These are phyloP conservation scores for Thermochaetoides dissita DNA, from an alignment of 2,329 filamentous ascomycete genomes.

Conservation along the genomic window DNA sequence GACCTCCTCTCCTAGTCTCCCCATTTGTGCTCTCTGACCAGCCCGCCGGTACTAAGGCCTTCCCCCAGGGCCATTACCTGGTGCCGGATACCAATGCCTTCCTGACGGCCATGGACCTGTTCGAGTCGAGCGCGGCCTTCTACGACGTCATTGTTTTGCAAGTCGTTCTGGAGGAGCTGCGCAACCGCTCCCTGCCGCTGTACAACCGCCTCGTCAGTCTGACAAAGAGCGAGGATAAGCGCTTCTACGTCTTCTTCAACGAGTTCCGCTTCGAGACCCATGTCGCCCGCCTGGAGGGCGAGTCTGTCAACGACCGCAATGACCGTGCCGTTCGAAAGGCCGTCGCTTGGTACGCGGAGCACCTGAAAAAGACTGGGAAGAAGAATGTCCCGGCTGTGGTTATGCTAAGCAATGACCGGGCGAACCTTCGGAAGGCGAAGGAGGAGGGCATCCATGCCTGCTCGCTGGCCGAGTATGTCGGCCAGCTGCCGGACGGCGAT, in stretches of 20 bases:
- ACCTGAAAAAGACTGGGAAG: constrained; percentile 53
- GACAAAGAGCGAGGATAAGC: constrained; percentile 90
- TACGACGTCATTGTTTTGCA: constrained; percentile 96
- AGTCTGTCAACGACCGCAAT: constrained; percentile 92
- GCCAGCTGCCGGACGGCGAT: constrained; percentile 68
- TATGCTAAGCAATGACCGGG: constrained; percentile 87
- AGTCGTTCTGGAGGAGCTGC: constrained; percentile 89
- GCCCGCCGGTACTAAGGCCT: constrained; percentile 69
- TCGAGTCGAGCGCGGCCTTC: constrained; percentile 82
- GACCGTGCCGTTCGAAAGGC: constrained; percentile 80
- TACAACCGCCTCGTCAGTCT: constrained; percentile 87
- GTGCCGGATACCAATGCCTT: constrained; percentile 94
- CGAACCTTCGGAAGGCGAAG: constrained; percentile 71
- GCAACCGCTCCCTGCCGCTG: constrained; percentile 81
- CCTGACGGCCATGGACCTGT: constrained; percentile 90
- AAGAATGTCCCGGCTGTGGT: constrained; percentile 61
- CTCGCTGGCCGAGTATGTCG: constrained; percentile 65
- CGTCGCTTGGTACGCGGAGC: constrained; percentile 79
- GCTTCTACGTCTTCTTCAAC: constrained; percentile 98
- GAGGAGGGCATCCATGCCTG: constrained; percentile 57
- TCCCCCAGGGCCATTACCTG: constrained; percentile 80
- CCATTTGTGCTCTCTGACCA: constrained; percentile 82
- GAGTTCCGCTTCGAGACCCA: constrained; percentile 92
- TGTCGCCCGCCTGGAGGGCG: constrained; percentile 56
- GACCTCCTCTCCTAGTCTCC: constrained; percentile 37